phyloP scores from a whole-genome alignment of 164 flowering plant species.

The Magnolia sinica region DNA sequence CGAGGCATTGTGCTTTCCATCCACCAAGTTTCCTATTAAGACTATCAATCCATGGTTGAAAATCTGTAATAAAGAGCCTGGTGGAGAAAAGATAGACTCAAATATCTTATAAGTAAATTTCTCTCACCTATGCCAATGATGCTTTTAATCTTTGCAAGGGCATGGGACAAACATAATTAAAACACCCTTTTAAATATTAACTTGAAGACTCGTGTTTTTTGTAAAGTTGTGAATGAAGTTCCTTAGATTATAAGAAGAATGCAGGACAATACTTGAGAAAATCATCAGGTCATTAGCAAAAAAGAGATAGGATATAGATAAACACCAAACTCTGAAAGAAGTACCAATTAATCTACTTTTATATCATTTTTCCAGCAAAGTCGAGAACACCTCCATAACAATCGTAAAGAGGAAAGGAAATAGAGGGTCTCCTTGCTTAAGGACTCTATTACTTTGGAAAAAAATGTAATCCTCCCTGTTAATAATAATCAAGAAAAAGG shows the following conservation, averaged over 20 bases:
- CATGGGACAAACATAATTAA: not conserved
- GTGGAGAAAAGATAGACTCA: not conserved
- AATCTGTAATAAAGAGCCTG: not conserved
- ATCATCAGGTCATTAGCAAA: not conserved
- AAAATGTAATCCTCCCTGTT: not conserved
- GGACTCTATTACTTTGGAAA: not conserved
- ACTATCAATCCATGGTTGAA: not conserved
- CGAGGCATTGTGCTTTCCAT: too few relatives aligned
- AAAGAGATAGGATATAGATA: not conserved
- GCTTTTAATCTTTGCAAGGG: not conserved
- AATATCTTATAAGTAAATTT: not conserved
- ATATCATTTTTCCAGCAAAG: too few relatives aligned
- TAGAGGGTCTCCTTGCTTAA: not conserved
- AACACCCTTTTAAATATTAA: too few relatives aligned
- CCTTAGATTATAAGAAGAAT: not conserved
- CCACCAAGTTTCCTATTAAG: not conserved
- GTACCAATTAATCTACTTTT: not conserved
- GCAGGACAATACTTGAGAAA: not conserved
- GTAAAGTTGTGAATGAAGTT: too few relatives aligned
- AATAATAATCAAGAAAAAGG: not conserved
- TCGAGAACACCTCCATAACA: not conserved
- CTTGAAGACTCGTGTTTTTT: not conserved
- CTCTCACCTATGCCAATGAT: not conserved
- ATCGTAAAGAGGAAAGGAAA: not conserved
- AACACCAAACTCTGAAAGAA: not conserved